Conservation (phyloP, 306 rosid genomes). For the Inga oerstediana region DNA sequence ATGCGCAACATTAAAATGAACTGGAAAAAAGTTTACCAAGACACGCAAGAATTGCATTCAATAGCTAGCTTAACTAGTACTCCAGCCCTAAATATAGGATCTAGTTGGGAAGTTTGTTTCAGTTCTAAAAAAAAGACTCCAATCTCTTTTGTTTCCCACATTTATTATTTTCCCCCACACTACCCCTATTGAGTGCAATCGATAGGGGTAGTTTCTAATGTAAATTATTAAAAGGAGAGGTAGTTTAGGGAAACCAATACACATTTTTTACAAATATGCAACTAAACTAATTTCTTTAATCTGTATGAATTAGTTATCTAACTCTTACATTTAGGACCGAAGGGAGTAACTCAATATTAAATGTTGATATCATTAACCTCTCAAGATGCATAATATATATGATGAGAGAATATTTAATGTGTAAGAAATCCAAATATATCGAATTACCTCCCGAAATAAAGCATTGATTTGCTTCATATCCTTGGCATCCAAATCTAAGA, state of each 20-base stretch:
- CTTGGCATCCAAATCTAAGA: conserved; percentile 86
- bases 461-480: conserved; percentile 84
- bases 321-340: background rate
- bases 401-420: background rate
- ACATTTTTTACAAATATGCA: background rate
- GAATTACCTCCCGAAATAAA: conserved; percentile 81
- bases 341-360: conserved; percentile 9
- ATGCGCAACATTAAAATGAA: background rate
- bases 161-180: background rate
- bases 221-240: background rate
- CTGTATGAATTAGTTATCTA: background rate
- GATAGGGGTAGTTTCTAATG: background rate
- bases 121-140: background rate
- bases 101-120: background rate
- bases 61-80: conserved; percentile 13
- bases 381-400: conserved; percentile 9
- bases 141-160: background rate
- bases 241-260: background rate
- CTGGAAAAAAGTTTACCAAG: background rate
- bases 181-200: background rate
- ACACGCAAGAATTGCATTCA: conserved; percentile 8
- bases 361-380: conserved; percentile 16
- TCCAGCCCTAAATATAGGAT: background rate
- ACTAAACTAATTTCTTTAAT: background rate
- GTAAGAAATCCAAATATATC: conserved; percentile 1